These are phyloP conservation scores for Lepraria neglecta DNA, from an alignment of 495 filamentous ascomycete genomes.

Conservation along the genomic window DNA sequence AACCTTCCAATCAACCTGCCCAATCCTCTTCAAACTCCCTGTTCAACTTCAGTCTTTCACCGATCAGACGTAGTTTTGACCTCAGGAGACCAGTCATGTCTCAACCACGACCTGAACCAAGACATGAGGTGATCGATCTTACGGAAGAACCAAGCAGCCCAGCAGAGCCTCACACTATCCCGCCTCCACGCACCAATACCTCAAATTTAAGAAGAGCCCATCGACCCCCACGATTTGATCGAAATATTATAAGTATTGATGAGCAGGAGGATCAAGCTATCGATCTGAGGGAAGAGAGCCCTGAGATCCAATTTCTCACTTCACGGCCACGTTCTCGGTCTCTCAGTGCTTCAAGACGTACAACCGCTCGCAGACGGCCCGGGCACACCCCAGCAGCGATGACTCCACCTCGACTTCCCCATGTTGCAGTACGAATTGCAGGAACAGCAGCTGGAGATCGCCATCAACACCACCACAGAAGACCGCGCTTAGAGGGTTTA, in stretches of 20 bases:
- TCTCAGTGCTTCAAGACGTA: conserved; percentile 8
- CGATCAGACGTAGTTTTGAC: conserved; percentile 39
- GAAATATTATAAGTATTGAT: conserved; percentile 29
- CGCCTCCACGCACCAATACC: conserved; percentile 1
- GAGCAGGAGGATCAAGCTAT: conserved; percentile 19
- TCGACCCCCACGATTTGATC: conserved; percentile 24
- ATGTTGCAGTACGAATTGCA: conserved; percentile 15
- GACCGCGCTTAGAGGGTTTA: no score
- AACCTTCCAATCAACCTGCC: conserved; percentile 27
- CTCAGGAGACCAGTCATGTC: conserved; percentile 42
- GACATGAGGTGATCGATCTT: conserved; percentile 48
- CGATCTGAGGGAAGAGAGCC: conserved; percentile 22
- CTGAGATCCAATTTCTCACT: conserved; percentile 26
- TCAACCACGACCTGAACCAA: conserved; percentile 28
- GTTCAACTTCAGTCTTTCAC: conserved; percentile 24
- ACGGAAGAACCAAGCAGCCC: conserved; percentile 44
- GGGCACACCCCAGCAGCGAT: conserved; percentile 9
- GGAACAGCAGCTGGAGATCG: conserved; percentile 4
- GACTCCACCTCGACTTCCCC: conserved; percentile 9
- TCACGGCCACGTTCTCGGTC: conserved; percentile 25
- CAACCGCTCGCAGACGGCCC: conserved; percentile 4
- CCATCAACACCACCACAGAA: conserved; percentile 1
- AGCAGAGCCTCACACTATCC: conserved; percentile 24
- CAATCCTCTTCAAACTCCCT: conserved; percentile 20
- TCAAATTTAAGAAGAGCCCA: conserved; percentile 16